These are phyloP conservation scores for Phytophthora parvispora DNA, from an alignment of 352 stramenopile species.

Conservation along the genomic window DNA sequence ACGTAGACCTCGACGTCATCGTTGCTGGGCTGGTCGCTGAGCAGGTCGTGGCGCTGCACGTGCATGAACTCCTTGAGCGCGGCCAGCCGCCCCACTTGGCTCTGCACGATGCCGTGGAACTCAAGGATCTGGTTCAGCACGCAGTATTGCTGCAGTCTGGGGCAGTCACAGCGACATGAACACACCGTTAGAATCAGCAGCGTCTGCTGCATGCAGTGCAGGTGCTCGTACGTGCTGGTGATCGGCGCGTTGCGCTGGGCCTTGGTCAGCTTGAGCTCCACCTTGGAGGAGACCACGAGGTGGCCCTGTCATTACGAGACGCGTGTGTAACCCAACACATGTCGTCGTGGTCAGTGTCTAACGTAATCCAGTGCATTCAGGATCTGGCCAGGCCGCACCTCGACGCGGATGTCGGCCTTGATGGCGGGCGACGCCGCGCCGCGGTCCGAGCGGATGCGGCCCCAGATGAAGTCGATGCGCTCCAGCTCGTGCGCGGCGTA, in stretches of 20 bases:
- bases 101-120: slow-evolving; percentile 78
- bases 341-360: not conserved
- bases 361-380: slow-evolving; percentile 12
- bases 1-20: slow-evolving; percentile 67
- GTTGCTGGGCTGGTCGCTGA: slow-evolving; percentile 43
- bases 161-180: not conserved
- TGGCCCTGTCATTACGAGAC: slow-evolving; percentile 57
- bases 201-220: not conserved
- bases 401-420: slow-evolving; percentile 78
- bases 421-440: slow-evolving; percentile 49
- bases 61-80: slow-evolving; percentile 63
- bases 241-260: slow-evolving; percentile 59
- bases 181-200: slow-evolving; percentile 13
- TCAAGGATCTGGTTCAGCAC: slow-evolving; percentile 89
- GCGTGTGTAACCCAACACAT: slow-evolving; percentile 22
- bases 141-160: slow-evolving; percentile 84
- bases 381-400: slow-evolving; percentile 36
- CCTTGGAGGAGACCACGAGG: slow-evolving; percentile 75
- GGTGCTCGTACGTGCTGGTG: slow-evolving; percentile 53
- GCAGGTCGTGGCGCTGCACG: slow-evolving; percentile 50
- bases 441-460: slow-evolving; percentile 77
- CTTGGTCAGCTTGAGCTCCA: slow-evolving; percentile 79
- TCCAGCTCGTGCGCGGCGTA: slow-evolving; percentile 74
- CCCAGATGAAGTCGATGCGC: slow-evolving; percentile 87
- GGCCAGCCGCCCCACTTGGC: slow-evolving; percentile 59